These are phyloP conservation scores for Marasmius tenuissimus DNA, from an alignment of 1,284 basidiomycete genomes.

Conservation along the genomic window DNA sequence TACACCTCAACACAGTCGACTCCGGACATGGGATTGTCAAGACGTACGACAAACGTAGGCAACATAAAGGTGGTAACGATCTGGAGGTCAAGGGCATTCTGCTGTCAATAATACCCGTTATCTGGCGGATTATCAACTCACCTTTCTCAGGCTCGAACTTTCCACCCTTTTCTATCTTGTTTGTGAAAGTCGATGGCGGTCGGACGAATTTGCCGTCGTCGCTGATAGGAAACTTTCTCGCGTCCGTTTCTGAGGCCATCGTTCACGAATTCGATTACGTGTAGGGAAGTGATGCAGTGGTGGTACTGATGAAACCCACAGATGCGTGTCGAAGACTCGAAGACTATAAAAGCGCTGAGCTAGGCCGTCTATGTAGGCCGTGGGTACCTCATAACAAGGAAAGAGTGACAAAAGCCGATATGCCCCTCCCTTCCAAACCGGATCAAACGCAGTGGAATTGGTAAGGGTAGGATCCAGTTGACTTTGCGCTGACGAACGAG, in stretches of 20 bases:
- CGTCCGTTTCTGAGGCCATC: not conserved
- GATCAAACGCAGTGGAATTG: no score
- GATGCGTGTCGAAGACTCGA: no score
- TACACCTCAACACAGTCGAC: not conserved
- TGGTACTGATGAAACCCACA: no score
- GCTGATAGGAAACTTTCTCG: not conserved
- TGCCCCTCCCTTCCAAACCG: no score
- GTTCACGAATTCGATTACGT: no score
- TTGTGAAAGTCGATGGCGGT: constrained; percentile 70
- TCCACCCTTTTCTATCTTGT: constrained; percentile 69
- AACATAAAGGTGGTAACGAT: constrained; percentile 87
- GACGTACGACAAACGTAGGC: constrained; percentile 75
- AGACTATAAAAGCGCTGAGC: no score
- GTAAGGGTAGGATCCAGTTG: no score
- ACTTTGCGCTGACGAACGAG: no score
- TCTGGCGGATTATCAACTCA: constrained; percentile 29
- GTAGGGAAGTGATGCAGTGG: no score
- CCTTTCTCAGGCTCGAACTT: constrained; percentile 83
- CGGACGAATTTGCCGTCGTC: constrained; percentile 84
- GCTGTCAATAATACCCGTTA: not conserved
- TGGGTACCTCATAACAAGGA: no score
- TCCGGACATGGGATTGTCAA: not conserved
- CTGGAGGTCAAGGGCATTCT: constrained; percentile 35
- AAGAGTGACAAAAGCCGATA: no score
- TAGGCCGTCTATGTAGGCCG: no score